Base-by-base conservation (phyloP, 2,329 filamentous ascomycete species). In the Penicillium freii region DNA sequence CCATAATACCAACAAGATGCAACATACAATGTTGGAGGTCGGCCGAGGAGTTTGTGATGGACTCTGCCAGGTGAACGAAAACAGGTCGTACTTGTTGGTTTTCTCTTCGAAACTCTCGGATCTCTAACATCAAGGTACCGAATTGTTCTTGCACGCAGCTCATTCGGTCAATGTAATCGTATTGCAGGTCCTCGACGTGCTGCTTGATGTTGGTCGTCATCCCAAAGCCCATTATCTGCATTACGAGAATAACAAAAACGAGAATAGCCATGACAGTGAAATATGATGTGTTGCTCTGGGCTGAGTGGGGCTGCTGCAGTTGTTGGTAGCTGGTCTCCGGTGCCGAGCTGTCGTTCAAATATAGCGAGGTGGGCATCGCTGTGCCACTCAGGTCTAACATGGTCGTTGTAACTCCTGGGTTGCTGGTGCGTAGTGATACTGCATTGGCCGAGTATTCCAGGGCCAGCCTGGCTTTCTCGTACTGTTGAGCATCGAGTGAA, bases 1-100 rank as follows among this genome's bases (percentile, higher is more conserved):
- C 50, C 50, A 52, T 52, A 8, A 25, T 8, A 13, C 50, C 21
- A 8, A 52, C 39, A 36, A 52, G 1, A 46, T 52, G 50, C 17
- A 52, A n/a, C 39, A 52, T 7, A 33, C 50, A 52, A 36, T 19
- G 31, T 27, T 52, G 50, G 11, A 52, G 29, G 9, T 52, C 50
- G 11, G 31, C 23, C 11, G 50, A 25, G n/a, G 21, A 36, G 17
- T 34, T 15, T 25, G 11, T 10, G 17, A 52, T 25, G 3, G 27
- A 5, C 2, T 52, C 17, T 11, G 29, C 50, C 31, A 52, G 11
- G 3, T 25, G 33, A 27, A 27, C 10, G 17, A 46, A 15, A 10
- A 29, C 11, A 34, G 40, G 40, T 4, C 38, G 39, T 19, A 46
- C 8, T 27, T 46, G 29, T 17, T 36, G 40, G 34, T 34, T 34